Evolutionary conservation across 2,329 filamentous ascomycete genomes (phyloP).

Genomic region (Stachybotrys chlorohalonatus): DNA sequence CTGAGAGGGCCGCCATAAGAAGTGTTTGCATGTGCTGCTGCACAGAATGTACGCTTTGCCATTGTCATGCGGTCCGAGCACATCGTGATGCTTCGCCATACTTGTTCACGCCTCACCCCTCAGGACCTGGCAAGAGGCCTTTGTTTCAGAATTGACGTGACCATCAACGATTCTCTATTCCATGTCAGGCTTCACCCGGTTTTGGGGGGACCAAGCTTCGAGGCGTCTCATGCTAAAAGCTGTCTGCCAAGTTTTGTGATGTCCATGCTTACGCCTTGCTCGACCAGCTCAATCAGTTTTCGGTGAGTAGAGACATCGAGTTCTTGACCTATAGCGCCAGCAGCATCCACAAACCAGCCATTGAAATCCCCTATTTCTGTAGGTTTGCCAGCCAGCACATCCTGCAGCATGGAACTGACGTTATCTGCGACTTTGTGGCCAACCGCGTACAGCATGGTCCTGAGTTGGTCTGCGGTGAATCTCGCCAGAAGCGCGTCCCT

Average conservation of each 20-base stretch:
- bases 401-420: slow-evolving; percentile 55
- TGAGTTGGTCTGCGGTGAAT: slow-evolving; percentile 33
- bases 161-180: background rate
- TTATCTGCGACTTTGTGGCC: slow-evolving; percentile 42
- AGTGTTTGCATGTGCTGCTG: no score
- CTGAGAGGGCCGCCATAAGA: no score
- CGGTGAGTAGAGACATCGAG: slow-evolving; percentile 28
- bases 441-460: slow-evolving; percentile 35
- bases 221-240: background rate
- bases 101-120: no score
- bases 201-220: background rate
- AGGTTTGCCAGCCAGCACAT: slow-evolving; percentile 37
- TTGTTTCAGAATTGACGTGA: no score
- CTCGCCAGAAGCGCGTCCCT: slow-evolving; percentile 19
- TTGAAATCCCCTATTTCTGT: slow-evolving; percentile 53
- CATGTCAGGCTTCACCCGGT: no score
- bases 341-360: slow-evolving; percentile 45
- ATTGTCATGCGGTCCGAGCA: no score
- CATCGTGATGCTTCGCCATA: no score
- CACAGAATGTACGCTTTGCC: no score
- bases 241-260: slow-evolving; percentile 19
- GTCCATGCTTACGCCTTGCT: slow-evolving; percentile 20
- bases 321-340: slow-evolving; percentile 23
- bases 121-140: no score
- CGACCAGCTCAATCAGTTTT: slow-evolving; percentile 33